Percentiles rank a stretch among this genome's conserved stretches.
Conservation (phyloP, 1,139 yeast genomes). For the Candida frijolesensis region DNA sequence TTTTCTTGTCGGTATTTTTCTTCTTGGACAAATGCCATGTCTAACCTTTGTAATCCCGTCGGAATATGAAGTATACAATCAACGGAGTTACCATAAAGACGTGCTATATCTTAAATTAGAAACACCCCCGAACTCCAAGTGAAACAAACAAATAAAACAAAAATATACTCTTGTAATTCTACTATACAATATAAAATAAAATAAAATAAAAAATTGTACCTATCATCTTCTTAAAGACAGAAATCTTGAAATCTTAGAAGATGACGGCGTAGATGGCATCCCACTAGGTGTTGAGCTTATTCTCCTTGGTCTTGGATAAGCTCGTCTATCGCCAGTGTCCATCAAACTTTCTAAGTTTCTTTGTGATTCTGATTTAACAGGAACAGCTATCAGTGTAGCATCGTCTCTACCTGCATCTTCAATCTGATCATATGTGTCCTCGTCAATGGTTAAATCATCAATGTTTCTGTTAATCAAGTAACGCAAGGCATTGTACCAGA, state of each 20-base stretch:
- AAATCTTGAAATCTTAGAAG: constrained; percentile 13
- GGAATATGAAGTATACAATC: too few species aligned
- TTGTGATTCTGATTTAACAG: constrained; percentile 14
- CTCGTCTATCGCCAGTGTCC: constrained; percentile 20
- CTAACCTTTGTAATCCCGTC: too few species aligned
- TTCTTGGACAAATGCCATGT: too few species aligned
- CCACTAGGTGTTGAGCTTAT: constrained; percentile 8
- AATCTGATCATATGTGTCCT: constrained; percentile 21
- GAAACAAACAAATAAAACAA: neutral
- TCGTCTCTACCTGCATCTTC: constrained; percentile 8
- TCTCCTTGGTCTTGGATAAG: constrained; percentile 19
- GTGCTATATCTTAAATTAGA: too few species aligned
- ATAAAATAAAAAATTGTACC: neutral
- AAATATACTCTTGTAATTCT: neutral
- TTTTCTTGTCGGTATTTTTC: too few species aligned
- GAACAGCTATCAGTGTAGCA: constrained; percentile 3
- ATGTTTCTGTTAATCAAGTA: constrained; percentile 72
- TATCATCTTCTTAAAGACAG: constrained; percentile 12
- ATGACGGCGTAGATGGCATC: constrained; percentile 5
- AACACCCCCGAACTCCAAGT: too few species aligned
- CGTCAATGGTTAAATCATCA: constrained; percentile 58
- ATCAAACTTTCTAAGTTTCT: constrained; percentile 17
- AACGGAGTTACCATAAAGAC: too few species aligned
- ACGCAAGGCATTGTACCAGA: constrained; percentile 86
- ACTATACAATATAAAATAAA: neutral